Percentiles rank a stretch among this genome's conserved stretches.
These are phyloP conservation scores for Gossypium bickii DNA, from an alignment of 345 rosid genomes.

Conservation along the genomic window DNA sequence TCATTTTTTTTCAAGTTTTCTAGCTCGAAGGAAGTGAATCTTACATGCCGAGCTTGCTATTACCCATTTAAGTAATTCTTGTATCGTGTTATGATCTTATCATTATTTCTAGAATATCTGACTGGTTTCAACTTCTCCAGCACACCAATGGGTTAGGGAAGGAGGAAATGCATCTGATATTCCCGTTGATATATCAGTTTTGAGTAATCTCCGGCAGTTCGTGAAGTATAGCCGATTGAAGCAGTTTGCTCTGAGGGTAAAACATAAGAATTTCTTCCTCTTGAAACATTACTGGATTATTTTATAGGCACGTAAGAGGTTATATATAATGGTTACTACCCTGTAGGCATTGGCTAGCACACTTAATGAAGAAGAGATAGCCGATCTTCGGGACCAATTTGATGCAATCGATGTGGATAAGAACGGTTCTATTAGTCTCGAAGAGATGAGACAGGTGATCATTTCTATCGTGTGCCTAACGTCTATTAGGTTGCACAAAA, in stretches of 20 bases:
- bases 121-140: slow-evolving; percentile 42
- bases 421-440: slow-evolving; percentile 92
- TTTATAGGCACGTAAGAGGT: background rate
- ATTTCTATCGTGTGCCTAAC: background rate
- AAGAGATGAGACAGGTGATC: slow-evolving; percentile 90
- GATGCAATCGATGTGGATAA: slow-evolving; percentile 96
- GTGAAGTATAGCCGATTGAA: slow-evolving; percentile 92
- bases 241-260: slow-evolving; percentile 90
- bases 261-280: slow-evolving; percentile 1
- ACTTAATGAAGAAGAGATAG: slow-evolving; percentile 70
- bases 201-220: slow-evolving; percentile 84
- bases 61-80: background rate
- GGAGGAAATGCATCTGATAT: slow-evolving; percentile 97
- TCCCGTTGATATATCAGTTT: slow-evolving; percentile 95
- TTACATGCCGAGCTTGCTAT: background rate
- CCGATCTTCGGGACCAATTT: slow-evolving; percentile 88
- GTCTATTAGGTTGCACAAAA: background rate
- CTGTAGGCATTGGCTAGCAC: slow-evolving; percentile 90
- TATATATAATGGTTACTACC: slow-evolving; percentile 13
- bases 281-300: slow-evolving; percentile 8
- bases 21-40: background rate
- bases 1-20: background rate
- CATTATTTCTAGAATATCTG: slow-evolving; percentile 13
- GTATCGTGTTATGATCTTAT: background rate
- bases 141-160: slow-evolving; percentile 99